Percentiles rank a stretch among this genome's conserved stretches.
phyloP scores from a whole-genome alignment of 1,284 basidiomycete genomes.

The Phylloporus sp. region DNA sequence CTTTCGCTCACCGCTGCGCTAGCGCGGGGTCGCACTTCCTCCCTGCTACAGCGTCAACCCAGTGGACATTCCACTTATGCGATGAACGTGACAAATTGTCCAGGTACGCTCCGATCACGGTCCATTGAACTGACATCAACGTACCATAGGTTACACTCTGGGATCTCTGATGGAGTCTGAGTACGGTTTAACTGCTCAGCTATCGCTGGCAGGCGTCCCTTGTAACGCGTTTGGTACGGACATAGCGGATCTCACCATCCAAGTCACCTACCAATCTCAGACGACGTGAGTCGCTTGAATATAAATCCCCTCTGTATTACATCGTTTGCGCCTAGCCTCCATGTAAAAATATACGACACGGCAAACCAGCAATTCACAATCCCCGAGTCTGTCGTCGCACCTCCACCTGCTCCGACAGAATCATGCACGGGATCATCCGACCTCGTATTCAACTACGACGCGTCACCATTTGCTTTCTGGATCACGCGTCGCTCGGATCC shows the following conservation, averaged over 20 bases:
- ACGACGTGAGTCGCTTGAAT: slow-evolving; percentile 40
- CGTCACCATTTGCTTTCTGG: slow-evolving; percentile 78
- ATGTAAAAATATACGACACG: slow-evolving; percentile 78
- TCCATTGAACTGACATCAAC: neutral
- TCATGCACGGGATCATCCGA: slow-evolving; percentile 50
- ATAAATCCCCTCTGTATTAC: neutral
- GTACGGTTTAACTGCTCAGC: slow-evolving; percentile 57
- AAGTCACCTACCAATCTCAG: slow-evolving; percentile 67
- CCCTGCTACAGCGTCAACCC: slow-evolving; percentile 11
- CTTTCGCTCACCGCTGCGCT: slow-evolving; percentile 23
- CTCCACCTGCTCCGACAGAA: slow-evolving; percentile 43
- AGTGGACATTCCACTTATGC: slow-evolving; percentile 16
- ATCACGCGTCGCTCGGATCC: slow-evolving; percentile 68
- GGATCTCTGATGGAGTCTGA: slow-evolving; percentile 47
- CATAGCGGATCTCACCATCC: slow-evolving; percentile 61
- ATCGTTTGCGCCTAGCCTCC: slow-evolving; percentile 50
- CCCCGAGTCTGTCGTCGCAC: slow-evolving; percentile 59
- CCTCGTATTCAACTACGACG: slow-evolving; percentile 69
- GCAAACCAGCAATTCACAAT: slow-evolving; percentile 70
- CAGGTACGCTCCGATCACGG: slow-evolving; percentile 22
- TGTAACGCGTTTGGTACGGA: slow-evolving; percentile 80
- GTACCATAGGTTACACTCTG: slow-evolving; percentile 54
- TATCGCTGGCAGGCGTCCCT: slow-evolving; percentile 58
- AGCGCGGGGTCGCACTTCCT: slow-evolving; percentile 13
- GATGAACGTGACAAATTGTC: slow-evolving; percentile 34